Evolutionary conservation across 2,329 filamentous ascomycete species (phyloP).

Genomic region (Colletotrichum tanaceti): DNA sequence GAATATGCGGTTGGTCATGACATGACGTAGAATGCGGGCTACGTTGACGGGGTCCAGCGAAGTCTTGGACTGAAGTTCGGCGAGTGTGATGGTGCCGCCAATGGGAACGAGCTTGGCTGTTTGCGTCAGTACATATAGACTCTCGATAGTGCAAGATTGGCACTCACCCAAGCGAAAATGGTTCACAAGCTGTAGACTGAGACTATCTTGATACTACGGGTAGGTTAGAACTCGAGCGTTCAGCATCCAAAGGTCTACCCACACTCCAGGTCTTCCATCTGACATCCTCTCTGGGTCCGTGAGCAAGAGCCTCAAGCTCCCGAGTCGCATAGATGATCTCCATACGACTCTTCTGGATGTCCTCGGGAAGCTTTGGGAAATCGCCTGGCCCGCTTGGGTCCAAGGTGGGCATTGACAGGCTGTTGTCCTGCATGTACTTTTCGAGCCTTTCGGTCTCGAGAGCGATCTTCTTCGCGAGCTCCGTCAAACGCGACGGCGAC

Average conservation of each 20-base stretch:
- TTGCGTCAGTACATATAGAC: conserved; percentile 30
- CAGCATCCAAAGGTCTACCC: conserved; percentile 43
- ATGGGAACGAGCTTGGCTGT: conserved; percentile 64
- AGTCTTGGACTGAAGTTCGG: conserved; percentile 59
- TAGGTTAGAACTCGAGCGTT: conserved; percentile 29
- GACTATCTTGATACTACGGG: conserved; percentile 60
- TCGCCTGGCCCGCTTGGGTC: conserved; percentile 57
- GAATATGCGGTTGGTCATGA: conserved; percentile 69
- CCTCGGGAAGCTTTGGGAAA: conserved; percentile 60
- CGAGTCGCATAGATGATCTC: conserved; percentile 62
- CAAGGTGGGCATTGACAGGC: conserved; percentile 57
- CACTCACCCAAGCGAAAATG: conserved; percentile 61
- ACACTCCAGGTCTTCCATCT: conserved; percentile 66
- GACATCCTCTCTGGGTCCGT: conserved; percentile 62
- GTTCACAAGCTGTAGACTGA: conserved; percentile 63
- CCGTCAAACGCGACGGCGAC: conserved; percentile 54
- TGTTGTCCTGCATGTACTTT: conserved; percentile 57
- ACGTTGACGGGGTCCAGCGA: conserved; percentile 62
- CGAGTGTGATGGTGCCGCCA: conserved; percentile 56
- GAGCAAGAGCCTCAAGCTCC: conserved; percentile 60
- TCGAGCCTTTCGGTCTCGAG: conserved; percentile 63
- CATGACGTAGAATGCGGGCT: conserved; percentile 64
- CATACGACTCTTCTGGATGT: conserved; percentile 58
- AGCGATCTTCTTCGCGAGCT: conserved; percentile 61
- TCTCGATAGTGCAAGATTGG: background rate